Conservation (phyloP, 768 basidiomycete genomes). For the Thelephora aurantiotincta region DNA sequence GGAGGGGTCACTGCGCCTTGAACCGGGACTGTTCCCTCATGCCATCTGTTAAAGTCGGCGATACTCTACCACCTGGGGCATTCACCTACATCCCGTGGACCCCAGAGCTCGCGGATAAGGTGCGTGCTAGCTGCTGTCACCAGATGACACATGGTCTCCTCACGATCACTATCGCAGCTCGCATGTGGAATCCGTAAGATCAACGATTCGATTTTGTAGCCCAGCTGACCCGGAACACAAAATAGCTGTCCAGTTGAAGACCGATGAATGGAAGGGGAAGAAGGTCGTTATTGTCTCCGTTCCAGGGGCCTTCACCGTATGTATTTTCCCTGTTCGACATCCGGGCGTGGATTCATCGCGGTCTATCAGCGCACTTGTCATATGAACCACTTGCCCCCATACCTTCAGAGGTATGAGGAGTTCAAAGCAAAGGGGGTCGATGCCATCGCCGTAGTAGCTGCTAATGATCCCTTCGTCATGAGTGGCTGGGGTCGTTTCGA, state of each 20-base stretch:
- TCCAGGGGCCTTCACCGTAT: slow-evolving; percentile 70
- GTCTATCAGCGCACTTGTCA: slow-evolving; percentile 20
- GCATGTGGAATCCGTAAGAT: slow-evolving; percentile 56
- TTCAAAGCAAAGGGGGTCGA: slow-evolving; percentile 70
- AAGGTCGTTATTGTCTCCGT: slow-evolving; percentile 69
- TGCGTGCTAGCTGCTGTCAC: slow-evolving; percentile 17
- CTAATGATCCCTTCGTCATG: slow-evolving; percentile 74
- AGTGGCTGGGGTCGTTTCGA: slow-evolving; percentile 22
- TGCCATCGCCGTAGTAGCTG: slow-evolving; percentile 54
- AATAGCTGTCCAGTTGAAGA: slow-evolving; percentile 40
- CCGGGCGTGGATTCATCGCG: neutral
- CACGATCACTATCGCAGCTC: slow-evolving; percentile 22
- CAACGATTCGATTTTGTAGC: slow-evolving; percentile 4
- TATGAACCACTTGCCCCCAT: slow-evolving; percentile 33
- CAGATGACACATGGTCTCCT: neutral
- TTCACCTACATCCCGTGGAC: slow-evolving; percentile 47
- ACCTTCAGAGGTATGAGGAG: slow-evolving; percentile 48
- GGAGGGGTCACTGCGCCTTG: neutral
- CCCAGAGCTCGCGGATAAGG: slow-evolving; percentile 46
- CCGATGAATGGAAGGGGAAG: slow-evolving; percentile 65
- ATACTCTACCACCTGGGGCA: slow-evolving; percentile 29
- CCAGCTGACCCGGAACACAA: neutral
- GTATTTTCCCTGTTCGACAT: slow-evolving; percentile 9
- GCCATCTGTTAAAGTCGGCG: slow-evolving; percentile 33
- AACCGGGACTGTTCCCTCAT: slow-evolving; percentile 3